phyloP scores from a whole-genome alignment of 768 basidiomycete species.

The Brasilioporus rufonigricans region DNA sequence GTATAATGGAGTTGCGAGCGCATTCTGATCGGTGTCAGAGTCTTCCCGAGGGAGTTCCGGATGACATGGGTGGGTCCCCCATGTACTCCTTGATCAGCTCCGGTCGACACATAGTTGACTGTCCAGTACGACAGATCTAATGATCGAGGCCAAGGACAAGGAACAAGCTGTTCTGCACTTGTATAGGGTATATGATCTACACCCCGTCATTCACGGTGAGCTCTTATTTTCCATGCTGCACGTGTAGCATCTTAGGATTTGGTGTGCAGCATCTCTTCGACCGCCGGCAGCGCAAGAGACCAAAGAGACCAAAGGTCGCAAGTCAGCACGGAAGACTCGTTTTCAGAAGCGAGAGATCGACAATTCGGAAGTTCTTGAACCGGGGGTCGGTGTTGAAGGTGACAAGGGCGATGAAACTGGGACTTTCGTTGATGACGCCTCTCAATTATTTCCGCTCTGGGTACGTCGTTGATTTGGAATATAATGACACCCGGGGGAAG shows the following conservation, averaged over 20 bases:
- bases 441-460: neutral
- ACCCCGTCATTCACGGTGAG: slow-evolving; percentile 60
- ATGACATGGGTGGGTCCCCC: slow-evolving; percentile 55
- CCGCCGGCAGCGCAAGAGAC: slow-evolving; percentile 41
- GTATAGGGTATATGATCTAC: slow-evolving; percentile 71
- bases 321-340: slow-evolving; percentile 26
- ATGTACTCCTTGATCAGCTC: neutral
- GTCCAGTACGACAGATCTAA: slow-evolving; percentile 52
- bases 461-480: too few relatives aligned
- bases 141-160: slow-evolving; percentile 94
- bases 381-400: slow-evolving; percentile 1
- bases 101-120: too few relatives aligned
- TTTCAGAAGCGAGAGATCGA: slow-evolving; percentile 31
- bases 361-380: slow-evolving; percentile 21
- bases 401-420: neutral
- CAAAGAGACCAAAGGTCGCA: slow-evolving; percentile 45
- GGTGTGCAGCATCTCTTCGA: slow-evolving; percentile 35
- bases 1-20: slow-evolving; percentile 81
- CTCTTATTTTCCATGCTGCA: neutral
- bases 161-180: slow-evolving; percentile 91
- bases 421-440: neutral
- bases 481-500: too few relatives aligned
- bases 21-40: slow-evolving; percentile 80
- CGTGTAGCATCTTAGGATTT: neutral
- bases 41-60: slow-evolving; percentile 62